A percentile compares a stretch with the other conserved stretches of the same genome.
phyloP scores from a whole-genome alignment of 768 basidiomycete species.

The Terana coerulea region DNA sequence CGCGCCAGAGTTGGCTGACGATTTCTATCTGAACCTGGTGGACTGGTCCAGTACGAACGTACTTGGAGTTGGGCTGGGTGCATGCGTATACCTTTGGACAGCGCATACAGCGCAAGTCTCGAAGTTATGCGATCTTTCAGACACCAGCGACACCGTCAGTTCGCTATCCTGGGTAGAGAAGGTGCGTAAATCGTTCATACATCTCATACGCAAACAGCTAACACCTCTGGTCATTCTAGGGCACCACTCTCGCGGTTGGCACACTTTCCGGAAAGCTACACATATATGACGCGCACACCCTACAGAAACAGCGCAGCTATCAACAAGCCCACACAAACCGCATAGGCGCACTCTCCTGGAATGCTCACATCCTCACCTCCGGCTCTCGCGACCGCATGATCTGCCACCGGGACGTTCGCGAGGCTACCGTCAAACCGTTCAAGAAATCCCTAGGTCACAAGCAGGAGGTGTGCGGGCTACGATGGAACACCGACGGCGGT shows the following conservation, averaged over 20 bases:
- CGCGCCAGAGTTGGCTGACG: constrained; percentile 95
- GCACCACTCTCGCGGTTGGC: constrained; percentile 88
- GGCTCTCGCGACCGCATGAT: constrained; percentile 91
- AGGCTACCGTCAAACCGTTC: constrained; percentile 58
- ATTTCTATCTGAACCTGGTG: constrained; percentile 97
- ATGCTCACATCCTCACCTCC: constrained; percentile 78
- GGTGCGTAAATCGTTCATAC: constrained; percentile 30
- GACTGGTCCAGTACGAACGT: constrained; percentile 97
- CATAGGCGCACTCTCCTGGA: constrained; percentile 95
- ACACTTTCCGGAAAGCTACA: constrained; percentile 86
- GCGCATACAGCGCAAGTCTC: constrained; percentile 91
- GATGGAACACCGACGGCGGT: constrained; percentile 71
- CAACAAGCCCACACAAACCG: constrained; percentile 81
- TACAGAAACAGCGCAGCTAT: constrained; percentile 77
- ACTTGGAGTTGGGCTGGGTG: constrained; percentile 86
- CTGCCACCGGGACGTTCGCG: constrained; percentile 89
- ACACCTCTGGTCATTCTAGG: constrained; percentile 36
- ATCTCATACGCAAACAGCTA: constrained; percentile 9
- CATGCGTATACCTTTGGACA: constrained; percentile 96
- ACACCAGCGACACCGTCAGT: constrained; percentile 70
- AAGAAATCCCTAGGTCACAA: constrained; percentile 70
- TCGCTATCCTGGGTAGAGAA: constrained; percentile 93
- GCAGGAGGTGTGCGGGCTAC: constrained; percentile 95
- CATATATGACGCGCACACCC: constrained; percentile 87
- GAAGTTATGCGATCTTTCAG: constrained; percentile 78